Conservation (phyloP, 176 grass and related monocot genomes). For the Melocanna baccifera region DNA sequence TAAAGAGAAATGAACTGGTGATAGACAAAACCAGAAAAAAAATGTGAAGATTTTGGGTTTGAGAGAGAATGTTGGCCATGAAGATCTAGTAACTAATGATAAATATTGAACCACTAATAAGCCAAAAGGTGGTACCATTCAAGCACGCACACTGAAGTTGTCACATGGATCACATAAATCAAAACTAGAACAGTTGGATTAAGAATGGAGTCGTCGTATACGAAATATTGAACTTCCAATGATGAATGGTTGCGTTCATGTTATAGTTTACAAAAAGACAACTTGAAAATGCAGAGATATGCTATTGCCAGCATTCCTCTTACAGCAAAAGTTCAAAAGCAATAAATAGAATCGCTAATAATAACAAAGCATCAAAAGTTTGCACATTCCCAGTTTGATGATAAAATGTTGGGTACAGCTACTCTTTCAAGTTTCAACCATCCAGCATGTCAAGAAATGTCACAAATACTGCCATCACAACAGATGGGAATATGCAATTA, state of each 20-base stretch:
- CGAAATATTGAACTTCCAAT: slow-evolving; percentile 3
- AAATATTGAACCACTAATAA: not conserved
- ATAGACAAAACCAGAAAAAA: not conserved
- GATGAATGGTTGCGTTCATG: not conserved
- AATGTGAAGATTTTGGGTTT: not conserved
- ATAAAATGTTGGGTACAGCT: not conserved
- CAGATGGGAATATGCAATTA: slow-evolving; percentile 43
- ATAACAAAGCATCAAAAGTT: not conserved
- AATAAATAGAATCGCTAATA: not conserved
- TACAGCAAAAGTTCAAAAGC: not conserved
- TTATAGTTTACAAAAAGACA: not conserved
- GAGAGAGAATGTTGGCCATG: not conserved
- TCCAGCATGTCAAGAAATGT: slow-evolving; percentile 10
- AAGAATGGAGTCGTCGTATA: not conserved
- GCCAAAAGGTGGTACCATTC: not conserved
- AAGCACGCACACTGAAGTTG: not conserved
- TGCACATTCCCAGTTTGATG: not conserved
- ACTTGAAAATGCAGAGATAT: slow-evolving; percentile 14
- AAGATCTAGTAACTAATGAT: slow-evolving; percentile 4
- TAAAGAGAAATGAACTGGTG: not conserved
- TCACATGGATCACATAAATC: slow-evolving; percentile 9
- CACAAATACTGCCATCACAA: not conserved
- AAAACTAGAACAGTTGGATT: not conserved
- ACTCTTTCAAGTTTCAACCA: slow-evolving; percentile 20
- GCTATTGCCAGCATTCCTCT: not conserved